Percentiles rank a stretch among this genome's conserved stretches.
Evolutionary conservation across 495 filamentous ascomycete genomes (phyloP).

Genomic region (Penicillium malachiteum): DNA sequence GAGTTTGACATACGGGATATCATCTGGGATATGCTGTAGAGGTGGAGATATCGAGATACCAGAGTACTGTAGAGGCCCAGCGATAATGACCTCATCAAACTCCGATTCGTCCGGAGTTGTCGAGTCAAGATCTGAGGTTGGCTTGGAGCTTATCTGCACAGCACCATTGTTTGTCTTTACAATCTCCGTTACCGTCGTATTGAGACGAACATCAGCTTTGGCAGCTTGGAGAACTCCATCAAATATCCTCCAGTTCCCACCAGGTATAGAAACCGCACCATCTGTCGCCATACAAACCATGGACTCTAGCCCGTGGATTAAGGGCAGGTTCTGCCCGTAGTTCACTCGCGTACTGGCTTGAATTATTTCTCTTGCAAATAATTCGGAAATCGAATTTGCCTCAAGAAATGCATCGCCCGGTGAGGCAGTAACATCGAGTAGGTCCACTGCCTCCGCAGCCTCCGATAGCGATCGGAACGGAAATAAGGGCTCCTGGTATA

Average conservation of each 20-base stretch:
- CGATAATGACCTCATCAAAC: constrained; percentile 81
- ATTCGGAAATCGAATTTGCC: constrained; percentile 61
- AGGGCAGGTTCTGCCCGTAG: constrained; percentile 82
- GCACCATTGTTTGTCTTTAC: constrained; percentile 44
- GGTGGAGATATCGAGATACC: constrained; percentile 57
- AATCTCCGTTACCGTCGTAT: constrained; percentile 67
- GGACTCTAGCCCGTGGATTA: constrained; percentile 86
- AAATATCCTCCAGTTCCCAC: constrained; percentile 97
- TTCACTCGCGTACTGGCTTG: constrained; percentile 94
- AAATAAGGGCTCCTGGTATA: constrained; percentile 81
- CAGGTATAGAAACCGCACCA: constrained; percentile 73
- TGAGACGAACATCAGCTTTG: constrained; percentile 59
- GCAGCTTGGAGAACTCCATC: constrained; percentile 69
- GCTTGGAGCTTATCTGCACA: constrained; percentile 51
- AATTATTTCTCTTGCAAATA: constrained; percentile 79
- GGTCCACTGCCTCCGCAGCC: constrained; percentile 60
- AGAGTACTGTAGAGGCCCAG: constrained; percentile 73
- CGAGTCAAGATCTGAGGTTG: constrained; percentile 21
- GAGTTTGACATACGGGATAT: constrained; percentile 77
- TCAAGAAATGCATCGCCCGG: constrained; percentile 72
- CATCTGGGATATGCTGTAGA: constrained; percentile 57
- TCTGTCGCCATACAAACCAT: constrained; percentile 95
- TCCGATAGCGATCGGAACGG: constrained; percentile 76
- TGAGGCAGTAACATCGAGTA: constrained; percentile 60
- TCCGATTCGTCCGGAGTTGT: constrained; percentile 26